phyloP scores from a whole-genome alignment of 441 rosid genomes.

The Breynia disticha region DNA sequence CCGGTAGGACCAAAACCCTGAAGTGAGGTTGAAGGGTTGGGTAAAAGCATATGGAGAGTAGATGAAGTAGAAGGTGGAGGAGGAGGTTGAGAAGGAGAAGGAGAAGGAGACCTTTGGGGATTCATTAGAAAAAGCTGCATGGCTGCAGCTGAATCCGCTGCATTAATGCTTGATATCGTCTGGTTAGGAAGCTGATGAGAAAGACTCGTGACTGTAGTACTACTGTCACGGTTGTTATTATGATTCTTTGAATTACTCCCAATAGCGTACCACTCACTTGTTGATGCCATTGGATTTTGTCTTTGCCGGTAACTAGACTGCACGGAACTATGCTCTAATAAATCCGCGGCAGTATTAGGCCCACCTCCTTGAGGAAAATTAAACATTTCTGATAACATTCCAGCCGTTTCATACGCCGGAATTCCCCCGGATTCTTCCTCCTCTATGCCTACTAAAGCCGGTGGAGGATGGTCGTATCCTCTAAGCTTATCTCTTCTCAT shows the following conservation, averaged over 20 bases:
- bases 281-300: constrained; percentile 3
- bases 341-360: constrained; percentile 27
- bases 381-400: constrained; percentile 93
- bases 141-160: constrained; percentile 70
- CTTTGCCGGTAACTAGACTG: constrained; percentile 30
- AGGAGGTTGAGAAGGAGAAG: constrained; percentile 25
- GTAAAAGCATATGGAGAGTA: constrained; percentile 76
- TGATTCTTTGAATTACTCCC: no score
- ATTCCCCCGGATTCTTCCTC: constrained; percentile 43
- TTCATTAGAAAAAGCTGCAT: constrained; percentile 87
- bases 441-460: constrained; percentile 39
- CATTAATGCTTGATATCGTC: constrained; percentile 43
- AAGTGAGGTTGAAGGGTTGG: constrained; percentile 41
- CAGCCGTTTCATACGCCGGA: constrained; percentile 69
- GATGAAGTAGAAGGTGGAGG: constrained; percentile 36
- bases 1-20: constrained; percentile 34
- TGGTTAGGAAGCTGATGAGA: constrained; percentile 35
- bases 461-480: constrained; percentile 31
- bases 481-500: constrained; percentile 57
- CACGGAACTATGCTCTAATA: constrained; percentile 33
- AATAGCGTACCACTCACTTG: constrained; percentile 27
- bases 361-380: constrained; percentile 52
- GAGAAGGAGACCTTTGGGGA: constrained; percentile 67
- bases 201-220: constrained; percentile 20
- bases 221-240: not conserved